phyloP scores from a whole-genome alignment of 768 basidiomycete species.

The Auriscalpium orientale region DNA sequence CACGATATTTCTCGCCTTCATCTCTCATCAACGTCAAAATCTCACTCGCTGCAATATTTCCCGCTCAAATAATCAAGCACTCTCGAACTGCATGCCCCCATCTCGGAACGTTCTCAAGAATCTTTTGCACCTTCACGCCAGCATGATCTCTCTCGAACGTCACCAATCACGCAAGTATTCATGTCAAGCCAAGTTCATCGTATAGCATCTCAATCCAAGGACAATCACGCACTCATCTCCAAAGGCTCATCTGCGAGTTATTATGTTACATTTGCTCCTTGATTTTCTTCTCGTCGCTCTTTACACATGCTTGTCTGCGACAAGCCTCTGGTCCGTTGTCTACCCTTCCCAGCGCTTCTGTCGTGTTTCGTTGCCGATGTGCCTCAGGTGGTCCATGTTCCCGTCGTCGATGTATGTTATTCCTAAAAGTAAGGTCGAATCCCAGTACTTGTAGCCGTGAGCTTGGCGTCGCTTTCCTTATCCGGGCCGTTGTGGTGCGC shows the following conservation, averaged over 20 bases:
- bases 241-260: not conserved
- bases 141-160: constrained; percentile 3
- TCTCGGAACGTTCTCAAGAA: constrained; percentile 10
- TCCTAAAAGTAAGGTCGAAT: not conserved
- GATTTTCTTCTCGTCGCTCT: not conserved
- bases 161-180: constrained; percentile 1
- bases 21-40: constrained; percentile 4
- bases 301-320: not conserved
- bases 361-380: constrained; percentile 36
- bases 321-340: no score
- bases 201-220: constrained; percentile 2
- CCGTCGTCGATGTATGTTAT: not conserved
- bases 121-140: constrained; percentile 4
- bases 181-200: not conserved
- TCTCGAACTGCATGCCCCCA: constrained; percentile 3
- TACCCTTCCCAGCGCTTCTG: no score
- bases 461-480: not conserved
- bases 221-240: not conserved
- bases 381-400: not conserved
- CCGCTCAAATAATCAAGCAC: not conserved
- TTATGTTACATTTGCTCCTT: not conserved
- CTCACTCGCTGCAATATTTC: constrained; percentile 12
- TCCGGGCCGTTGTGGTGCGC: not conserved
- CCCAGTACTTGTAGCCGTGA: constrained; percentile 10
- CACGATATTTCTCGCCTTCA: constrained; percentile 9